Conservation (phyloP, 2,329 filamentous ascomycete genomes). For the Neophaeococcomyces mojaviensis region DNA sequence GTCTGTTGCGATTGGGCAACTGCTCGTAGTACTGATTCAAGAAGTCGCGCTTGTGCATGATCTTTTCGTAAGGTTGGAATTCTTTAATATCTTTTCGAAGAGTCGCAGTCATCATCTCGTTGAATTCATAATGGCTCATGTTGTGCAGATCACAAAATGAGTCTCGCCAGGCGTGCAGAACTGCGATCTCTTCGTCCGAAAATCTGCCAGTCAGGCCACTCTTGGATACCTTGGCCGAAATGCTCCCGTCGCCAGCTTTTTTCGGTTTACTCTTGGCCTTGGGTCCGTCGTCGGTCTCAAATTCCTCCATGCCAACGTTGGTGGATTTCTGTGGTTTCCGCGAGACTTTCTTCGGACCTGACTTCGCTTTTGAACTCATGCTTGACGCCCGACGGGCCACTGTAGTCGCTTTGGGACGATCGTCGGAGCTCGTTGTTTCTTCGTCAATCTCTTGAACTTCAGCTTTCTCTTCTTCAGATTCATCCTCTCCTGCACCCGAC, state of each 20-base stretch:
- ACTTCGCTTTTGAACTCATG: background rate
- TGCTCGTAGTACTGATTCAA: conserved; percentile 30
- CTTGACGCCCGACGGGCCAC: conserved; percentile 3
- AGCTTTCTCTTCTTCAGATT: background rate
- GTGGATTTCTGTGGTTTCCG: background rate
- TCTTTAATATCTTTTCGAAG: conserved; percentile 7
- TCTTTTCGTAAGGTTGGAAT: conserved; percentile 13
- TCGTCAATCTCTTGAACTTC: background rate
- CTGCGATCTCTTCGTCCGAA: conserved; percentile 14
- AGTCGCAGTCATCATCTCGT: conserved; percentile 23
- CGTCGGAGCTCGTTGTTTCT: background rate
- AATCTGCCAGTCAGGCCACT: conserved; percentile 15
- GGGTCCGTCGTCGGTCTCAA: background rate
- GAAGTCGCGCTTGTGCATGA: conserved; percentile 29
- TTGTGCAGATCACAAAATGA: conserved; percentile 18
- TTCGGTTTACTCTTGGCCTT: background rate
- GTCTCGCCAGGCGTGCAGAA: conserved; percentile 18
- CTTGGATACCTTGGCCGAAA: conserved; percentile 6
- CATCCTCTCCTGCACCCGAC: background rate
- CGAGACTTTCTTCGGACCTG: background rate
- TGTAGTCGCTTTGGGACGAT: conserved; percentile 5
- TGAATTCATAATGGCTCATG: conserved; percentile 18
- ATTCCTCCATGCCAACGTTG: background rate
- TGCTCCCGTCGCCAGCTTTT: conserved; percentile 13
- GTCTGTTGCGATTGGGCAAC: conserved; percentile 30